These are phyloP conservation scores for Hyphopichia khmerensis DNA, from an alignment of 1,139 yeast genomes.

Conservation along the genomic window DNA sequence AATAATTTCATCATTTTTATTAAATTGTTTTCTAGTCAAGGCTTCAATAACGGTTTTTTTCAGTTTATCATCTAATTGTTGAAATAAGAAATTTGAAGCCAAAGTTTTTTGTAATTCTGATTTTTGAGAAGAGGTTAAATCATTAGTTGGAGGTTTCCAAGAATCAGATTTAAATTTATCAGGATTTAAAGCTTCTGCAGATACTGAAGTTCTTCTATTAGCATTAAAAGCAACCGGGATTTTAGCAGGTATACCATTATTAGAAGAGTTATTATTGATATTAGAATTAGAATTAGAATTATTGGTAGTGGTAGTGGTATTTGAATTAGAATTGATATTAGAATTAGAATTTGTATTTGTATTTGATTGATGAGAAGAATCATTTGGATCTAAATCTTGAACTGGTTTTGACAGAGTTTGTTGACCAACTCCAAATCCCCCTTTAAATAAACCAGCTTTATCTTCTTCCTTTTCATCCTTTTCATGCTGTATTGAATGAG, in stretches of 20 bases:
- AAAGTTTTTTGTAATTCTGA: constrained; percentile 68
- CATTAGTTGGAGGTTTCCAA: constrained; percentile 74
- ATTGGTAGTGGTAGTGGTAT: too few relatives aligned
- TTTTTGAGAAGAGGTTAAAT: constrained; percentile 64
- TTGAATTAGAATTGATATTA: constrained; percentile 4
- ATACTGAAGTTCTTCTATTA: constrained; percentile 81
- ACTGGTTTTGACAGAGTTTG: constrained; percentile 12
- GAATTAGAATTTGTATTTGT: constrained; percentile 12
- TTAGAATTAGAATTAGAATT: constrained; percentile 11
- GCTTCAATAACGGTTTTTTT: constrained; percentile 79
- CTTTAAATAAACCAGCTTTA: constrained; percentile 40
- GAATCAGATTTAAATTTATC: constrained; percentile 55
- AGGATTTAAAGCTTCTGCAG: constrained; percentile 74
- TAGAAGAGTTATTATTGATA: constrained; percentile 3
- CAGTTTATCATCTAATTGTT: constrained; percentile 71
- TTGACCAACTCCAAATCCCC: constrained; percentile 39
- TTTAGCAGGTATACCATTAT: constrained; percentile 7
- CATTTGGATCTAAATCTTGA: constrained; percentile 30
- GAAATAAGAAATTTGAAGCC: constrained; percentile 78
- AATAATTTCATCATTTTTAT: constrained; percentile 67
- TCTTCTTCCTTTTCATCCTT: constrained; percentile 13
- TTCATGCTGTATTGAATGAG: constrained; percentile 46
- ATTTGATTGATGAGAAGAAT: too few relatives aligned
- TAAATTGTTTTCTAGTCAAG: constrained; percentile 65
- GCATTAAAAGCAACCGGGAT: constrained; percentile 68